Evolutionary conservation across 108 stramenopile species (phyloP).

Genomic region (Epithemia pelagica): DNA sequence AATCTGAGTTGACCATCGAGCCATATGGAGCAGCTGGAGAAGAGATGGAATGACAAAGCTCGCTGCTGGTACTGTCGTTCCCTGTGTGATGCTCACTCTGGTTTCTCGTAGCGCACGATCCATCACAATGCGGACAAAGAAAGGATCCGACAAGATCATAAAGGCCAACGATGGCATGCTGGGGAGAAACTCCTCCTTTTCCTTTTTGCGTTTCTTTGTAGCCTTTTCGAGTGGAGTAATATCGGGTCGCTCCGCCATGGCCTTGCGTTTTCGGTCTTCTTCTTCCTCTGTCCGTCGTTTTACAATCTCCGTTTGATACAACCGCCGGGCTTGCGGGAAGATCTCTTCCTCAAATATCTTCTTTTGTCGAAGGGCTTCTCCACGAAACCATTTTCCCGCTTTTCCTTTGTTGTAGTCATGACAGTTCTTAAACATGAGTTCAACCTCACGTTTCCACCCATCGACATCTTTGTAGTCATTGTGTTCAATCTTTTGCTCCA

Average conservation of each 20-base stretch:
- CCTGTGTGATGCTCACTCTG: slow-evolving; percentile 42
- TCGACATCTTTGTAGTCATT: slow-evolving; percentile 49
- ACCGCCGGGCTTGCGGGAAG: slow-evolving; percentile 47
- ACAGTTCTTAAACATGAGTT: slow-evolving; percentile 82
- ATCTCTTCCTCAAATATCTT: slow-evolving; percentile 72
- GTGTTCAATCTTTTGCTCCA: slow-evolving; percentile 63
- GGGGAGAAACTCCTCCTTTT: slow-evolving; percentile 42
- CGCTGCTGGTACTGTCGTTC: slow-evolving; percentile 44
- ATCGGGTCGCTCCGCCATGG: slow-evolving; percentile 18
- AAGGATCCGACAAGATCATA: slow-evolving; percentile 83
- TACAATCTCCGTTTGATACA: slow-evolving; percentile 41
- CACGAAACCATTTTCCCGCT: slow-evolving; percentile 76
- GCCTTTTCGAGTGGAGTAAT: slow-evolving; percentile 27
- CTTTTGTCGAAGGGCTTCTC: slow-evolving; percentile 68
- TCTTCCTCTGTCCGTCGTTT: slow-evolving; percentile 54
- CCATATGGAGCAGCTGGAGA: slow-evolving; percentile 74
- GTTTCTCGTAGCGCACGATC: slow-evolving; percentile 59
- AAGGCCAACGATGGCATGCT: slow-evolving; percentile 76
- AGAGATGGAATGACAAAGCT: slow-evolving; percentile 62
- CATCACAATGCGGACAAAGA: slow-evolving; percentile 65
- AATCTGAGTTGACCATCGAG: slow-evolving; percentile 61
- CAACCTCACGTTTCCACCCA: slow-evolving; percentile 70
- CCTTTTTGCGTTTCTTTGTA: slow-evolving; percentile 42
- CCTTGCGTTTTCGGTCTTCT: slow-evolving; percentile 41
- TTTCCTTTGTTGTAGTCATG: slow-evolving; percentile 71